These are phyloP conservation scores for Calonectria crousiana DNA, from an alignment of 2,329 filamentous ascomycete species.

Conservation along the genomic window DNA sequence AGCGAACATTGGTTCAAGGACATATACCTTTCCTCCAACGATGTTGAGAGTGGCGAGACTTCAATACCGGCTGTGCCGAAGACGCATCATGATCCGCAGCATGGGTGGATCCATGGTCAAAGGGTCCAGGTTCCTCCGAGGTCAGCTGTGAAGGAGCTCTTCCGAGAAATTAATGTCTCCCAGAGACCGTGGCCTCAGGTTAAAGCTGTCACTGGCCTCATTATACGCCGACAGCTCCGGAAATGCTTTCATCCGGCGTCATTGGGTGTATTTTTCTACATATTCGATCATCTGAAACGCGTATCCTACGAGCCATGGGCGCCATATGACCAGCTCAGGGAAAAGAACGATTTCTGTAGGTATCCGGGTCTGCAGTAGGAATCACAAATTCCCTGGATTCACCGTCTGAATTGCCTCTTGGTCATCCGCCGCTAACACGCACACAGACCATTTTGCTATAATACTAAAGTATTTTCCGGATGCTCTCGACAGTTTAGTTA, in stretches of 20 bases:
- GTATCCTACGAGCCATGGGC: slow-evolving; percentile 51
- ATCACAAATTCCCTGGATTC: slow-evolving; percentile 8
- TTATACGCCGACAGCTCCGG: slow-evolving; percentile 51
- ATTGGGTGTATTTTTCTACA: slow-evolving; percentile 37
- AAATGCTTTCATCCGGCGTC: slow-evolving; percentile 34
- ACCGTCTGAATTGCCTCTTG: not conserved
- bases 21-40: slow-evolving; percentile 39
- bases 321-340: slow-evolving; percentile 29
- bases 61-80: too few species aligned
- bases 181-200: slow-evolving; percentile 32
- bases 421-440: slow-evolving; percentile 18
- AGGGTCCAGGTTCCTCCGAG: slow-evolving; percentile 38
- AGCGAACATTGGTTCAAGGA: slow-evolving; percentile 50
- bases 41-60: slow-evolving; percentile 30
- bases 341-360: slow-evolving; percentile 22
- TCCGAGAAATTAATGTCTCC: slow-evolving; percentile 4
- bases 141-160: slow-evolving; percentile 43
- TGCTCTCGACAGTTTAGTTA: slow-evolving; percentile 39
- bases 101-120: slow-evolving; percentile 48
- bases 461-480: slow-evolving; percentile 34
- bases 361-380: slow-evolving; percentile 39
- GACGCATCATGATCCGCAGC: slow-evolving; percentile 41
- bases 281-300: slow-evolving; percentile 44
- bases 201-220: slow-evolving; percentile 44
- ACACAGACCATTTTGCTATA: slow-evolving; percentile 9